Conservation (phyloP, 192 early-diverging fungal species). For the Coemansia sp. region DNA sequence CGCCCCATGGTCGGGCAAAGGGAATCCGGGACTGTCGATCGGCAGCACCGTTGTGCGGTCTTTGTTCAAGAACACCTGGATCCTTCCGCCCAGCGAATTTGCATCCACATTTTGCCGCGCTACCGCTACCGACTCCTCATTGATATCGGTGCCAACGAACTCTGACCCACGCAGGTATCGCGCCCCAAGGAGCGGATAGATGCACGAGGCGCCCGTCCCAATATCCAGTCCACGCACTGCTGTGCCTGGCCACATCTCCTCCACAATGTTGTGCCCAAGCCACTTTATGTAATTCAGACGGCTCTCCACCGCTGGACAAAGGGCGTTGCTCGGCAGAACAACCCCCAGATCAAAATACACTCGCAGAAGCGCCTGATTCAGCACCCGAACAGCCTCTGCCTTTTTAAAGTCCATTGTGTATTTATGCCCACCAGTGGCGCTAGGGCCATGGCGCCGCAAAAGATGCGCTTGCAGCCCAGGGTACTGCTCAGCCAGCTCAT, state of each 20-base stretch:
- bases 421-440: neutral
- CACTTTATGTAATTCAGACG: slow-evolving; percentile 38
- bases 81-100: slow-evolving; percentile 62
- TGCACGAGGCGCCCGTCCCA: slow-evolving; percentile 88
- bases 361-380: slow-evolving; percentile 33
- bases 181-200: slow-evolving; percentile 84
- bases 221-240: slow-evolving; percentile 25
- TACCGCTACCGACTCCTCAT: slow-evolving; percentile 59
- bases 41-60: slow-evolving; percentile 15
- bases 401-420: slow-evolving; percentile 29
- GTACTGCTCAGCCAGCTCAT: slow-evolving; percentile 9
- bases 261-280: slow-evolving; percentile 12
- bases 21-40: slow-evolving; percentile 20
- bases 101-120: slow-evolving; percentile 65
- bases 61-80: slow-evolving; percentile 58
- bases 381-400: slow-evolving; percentile 16
- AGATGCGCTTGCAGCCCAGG: slow-evolving; percentile 18
- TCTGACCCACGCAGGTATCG: slow-evolving; percentile 56
- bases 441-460: neutral
- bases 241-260: slow-evolving; percentile 10
- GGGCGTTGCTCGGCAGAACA: slow-evolving; percentile 18
- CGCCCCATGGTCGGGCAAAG: slow-evolving; percentile 14
- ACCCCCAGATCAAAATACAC: slow-evolving; percentile 41
- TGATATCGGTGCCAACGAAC: slow-evolving; percentile 80
- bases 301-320: slow-evolving; percentile 38